Evolutionary conservation across 2,329 filamentous ascomycete genomes (phyloP).

Genomic region (Xylariales sp.): DNA sequence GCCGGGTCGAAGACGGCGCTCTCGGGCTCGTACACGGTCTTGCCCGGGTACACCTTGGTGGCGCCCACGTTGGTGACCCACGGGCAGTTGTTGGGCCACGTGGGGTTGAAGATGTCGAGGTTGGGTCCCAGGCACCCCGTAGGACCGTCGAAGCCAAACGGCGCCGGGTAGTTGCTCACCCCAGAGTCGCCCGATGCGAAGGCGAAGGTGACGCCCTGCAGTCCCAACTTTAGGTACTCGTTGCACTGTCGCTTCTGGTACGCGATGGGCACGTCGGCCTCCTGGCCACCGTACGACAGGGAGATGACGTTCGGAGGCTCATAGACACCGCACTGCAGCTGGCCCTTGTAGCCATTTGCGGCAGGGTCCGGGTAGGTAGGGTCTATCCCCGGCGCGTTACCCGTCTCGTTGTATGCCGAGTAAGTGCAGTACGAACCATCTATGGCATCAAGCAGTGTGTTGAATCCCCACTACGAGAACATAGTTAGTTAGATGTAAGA

Average conservation of each 20-base stretch:
- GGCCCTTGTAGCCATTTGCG: slow-evolving; percentile 45
- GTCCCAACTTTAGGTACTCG: slow-evolving; percentile 14
- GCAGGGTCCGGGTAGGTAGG: slow-evolving; percentile 44
- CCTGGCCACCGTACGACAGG: slow-evolving; percentile 52
- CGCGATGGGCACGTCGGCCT: slow-evolving; percentile 44
- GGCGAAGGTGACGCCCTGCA: slow-evolving; percentile 32
- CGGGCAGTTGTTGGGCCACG: slow-evolving; percentile 43
- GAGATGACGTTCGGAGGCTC: slow-evolving; percentile 34
- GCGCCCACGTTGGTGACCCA: slow-evolving; percentile 42
- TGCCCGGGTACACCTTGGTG: slow-evolving; percentile 13
- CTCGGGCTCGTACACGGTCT: slow-evolving; percentile 13
- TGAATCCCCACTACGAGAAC: slow-evolving; percentile 14
- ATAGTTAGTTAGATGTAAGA: neutral
- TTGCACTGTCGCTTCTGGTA: slow-evolving; percentile 50
- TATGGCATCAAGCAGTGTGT: slow-evolving; percentile 44
- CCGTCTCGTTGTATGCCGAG: slow-evolving; percentile 41
- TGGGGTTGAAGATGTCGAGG: slow-evolving; percentile 36
- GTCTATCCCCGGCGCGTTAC: slow-evolving; percentile 24
- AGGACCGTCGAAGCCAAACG: slow-evolving; percentile 9
- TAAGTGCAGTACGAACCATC: slow-evolving; percentile 47
- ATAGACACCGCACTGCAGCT: slow-evolving; percentile 26
- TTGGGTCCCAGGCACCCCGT: slow-evolving; percentile 30
- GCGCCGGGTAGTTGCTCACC: slow-evolving; percentile 26
- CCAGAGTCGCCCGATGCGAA: slow-evolving; percentile 40
- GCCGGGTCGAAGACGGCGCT: slow-evolving; percentile 10